These are phyloP conservation scores for Urtica urens DNA, from an alignment of 306 rosid species.

Conservation along the genomic window DNA sequence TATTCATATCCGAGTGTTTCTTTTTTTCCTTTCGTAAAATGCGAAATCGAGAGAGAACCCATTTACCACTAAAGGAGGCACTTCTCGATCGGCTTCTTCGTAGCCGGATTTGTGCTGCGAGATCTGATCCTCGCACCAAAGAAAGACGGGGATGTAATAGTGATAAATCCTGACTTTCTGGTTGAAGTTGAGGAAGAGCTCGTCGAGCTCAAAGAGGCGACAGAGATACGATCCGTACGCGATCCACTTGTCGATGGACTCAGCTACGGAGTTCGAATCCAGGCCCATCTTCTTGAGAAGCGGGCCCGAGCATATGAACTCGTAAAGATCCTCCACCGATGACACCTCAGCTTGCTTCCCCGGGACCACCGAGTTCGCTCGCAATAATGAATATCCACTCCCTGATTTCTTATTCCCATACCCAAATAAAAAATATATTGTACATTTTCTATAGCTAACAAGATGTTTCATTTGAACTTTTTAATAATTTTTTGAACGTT, in stretches of 20 bases:
- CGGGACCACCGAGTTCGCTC: constrained; percentile 42
- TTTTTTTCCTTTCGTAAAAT: too few relatives aligned
- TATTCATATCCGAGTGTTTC: too few relatives aligned
- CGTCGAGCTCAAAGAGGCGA: constrained; percentile 63
- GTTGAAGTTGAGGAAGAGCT: constrained; percentile 45
- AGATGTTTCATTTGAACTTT: too few relatives aligned
- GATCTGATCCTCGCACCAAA: constrained; percentile 83
- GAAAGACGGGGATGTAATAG: constrained; percentile 76
- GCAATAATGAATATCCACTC: constrained; percentile 61
- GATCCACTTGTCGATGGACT: constrained; percentile 76
- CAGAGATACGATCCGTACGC: constrained; percentile 48
- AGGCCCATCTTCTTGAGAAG: constrained; percentile 55
- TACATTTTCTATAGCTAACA: neutral
- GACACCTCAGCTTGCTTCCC: constrained; percentile 56
- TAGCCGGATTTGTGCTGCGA: constrained; percentile 44
- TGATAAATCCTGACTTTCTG: constrained; percentile 89
- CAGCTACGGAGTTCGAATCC: constrained; percentile 41
- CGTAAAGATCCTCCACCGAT: constrained; percentile 59
- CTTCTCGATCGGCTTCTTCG: constrained; percentile 58
- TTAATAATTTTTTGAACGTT: too few relatives aligned
- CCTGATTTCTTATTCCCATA: constrained; percentile 35
- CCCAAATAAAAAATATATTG: neutral
- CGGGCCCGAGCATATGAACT: constrained; percentile 79
- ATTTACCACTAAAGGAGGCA: constrained; percentile 84
- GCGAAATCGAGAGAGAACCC: too few relatives aligned